phyloP scores from a whole-genome alignment of 2,329 filamentous ascomycete species.

The Apiospora sp. region DNA sequence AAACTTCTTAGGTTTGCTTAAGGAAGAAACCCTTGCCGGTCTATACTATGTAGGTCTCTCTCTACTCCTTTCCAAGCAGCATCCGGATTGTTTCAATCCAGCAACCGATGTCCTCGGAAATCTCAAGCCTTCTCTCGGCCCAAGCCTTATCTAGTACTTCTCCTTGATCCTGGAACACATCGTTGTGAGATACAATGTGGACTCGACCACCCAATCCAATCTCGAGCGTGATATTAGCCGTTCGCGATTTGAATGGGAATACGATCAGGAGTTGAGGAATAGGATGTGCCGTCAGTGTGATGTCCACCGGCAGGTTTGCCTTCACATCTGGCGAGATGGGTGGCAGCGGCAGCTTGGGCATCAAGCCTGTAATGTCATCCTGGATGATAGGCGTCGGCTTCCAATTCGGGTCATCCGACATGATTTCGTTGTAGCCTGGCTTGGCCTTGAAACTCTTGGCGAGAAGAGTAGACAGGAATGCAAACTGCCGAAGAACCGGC shows the following conservation, averaged over 20 bases:
- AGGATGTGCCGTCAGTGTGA: constrained; percentile 60
- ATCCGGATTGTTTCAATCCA: constrained; percentile 48
- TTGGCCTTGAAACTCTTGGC: constrained; percentile 63
- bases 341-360: constrained; percentile 34
- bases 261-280: constrained; percentile 59
- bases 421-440: constrained; percentile 33
- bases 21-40: background rate
- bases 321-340: constrained; percentile 23
- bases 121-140: constrained; percentile 55
- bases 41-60: background rate
- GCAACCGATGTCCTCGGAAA: constrained; percentile 59
- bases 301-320: constrained; percentile 52
- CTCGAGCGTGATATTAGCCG: constrained; percentile 63
- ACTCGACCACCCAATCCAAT: constrained; percentile 68
- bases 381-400: constrained; percentile 34
- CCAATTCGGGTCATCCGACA: constrained; percentile 29
- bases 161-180: constrained; percentile 37
- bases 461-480: constrained; percentile 71
- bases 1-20: background rate
- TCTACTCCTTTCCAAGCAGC: constrained; percentile 34
- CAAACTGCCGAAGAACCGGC: constrained; percentile 79
- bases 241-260: constrained; percentile 59
- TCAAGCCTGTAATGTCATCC: constrained; percentile 36
- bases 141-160: constrained; percentile 50
- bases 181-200: constrained; percentile 65